Conservation (phyloP, 768 basidiomycete genomes). For the Asterophora parasitica region DNA sequence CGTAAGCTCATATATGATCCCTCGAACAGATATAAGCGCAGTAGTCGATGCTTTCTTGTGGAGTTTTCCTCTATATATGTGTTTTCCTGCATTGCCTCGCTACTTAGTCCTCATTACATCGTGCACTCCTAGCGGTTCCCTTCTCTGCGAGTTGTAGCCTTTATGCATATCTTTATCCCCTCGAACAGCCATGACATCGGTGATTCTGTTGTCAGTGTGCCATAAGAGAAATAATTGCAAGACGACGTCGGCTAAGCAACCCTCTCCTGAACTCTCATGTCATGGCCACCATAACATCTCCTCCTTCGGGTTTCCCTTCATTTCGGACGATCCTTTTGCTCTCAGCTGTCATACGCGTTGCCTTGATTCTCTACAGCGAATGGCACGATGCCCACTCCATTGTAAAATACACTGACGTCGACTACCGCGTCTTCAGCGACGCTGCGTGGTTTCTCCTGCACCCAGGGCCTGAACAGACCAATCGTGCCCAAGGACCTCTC, state of each 20-base stretch:
- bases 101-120: not conserved
- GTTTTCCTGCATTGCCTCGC: not conserved
- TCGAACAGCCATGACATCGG: too few species aligned
- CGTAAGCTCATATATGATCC: not conserved
- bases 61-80: conserved; percentile 3
- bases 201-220: too few species aligned
- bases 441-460: conserved; percentile 69
- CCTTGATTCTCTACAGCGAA: conserved; percentile 79
- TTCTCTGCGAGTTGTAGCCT: conserved; percentile 9
- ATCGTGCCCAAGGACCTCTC: conserved; percentile 52
- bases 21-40: conserved; percentile 32
- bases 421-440: conserved; percentile 94
- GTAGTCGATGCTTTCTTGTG: conserved; percentile 5
- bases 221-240: too few species aligned
- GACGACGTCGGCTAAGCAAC: too few species aligned
- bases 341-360: conserved; percentile 57
- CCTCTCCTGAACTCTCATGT: too few species aligned
- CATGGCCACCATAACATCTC: too few species aligned
- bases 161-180: conserved; percentile 4
- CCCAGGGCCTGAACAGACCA: conserved; percentile 37
- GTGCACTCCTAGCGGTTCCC: conserved; percentile 4
- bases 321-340: conserved; percentile 50
- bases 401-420: conserved; percentile 97
- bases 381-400: conserved; percentile 81
- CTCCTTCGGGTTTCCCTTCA: conserved; percentile 22